Base-by-base conservation (phyloP, 768 basidiomycete genomes). In the Pleurotus salmoneostramineus region DNA sequence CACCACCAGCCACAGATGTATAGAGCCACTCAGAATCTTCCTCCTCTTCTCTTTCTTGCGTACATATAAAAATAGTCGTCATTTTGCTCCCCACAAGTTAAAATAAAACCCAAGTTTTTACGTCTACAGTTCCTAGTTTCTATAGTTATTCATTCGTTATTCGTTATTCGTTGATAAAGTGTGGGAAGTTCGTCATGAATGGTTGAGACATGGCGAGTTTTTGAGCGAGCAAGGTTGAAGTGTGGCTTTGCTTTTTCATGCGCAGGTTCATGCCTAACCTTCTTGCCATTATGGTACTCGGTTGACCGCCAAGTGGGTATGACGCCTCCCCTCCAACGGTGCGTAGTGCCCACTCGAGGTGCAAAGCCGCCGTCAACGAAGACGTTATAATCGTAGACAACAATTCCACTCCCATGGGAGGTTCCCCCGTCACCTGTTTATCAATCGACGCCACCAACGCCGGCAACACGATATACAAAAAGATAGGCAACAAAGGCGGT, bases 141-240 rank as follows among this genome's bases (percentile, higher is more conserved):
- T 27, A 27, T 27, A 27, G 21, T 27, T 14, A 46, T 42, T 33
- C 10, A n/a, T 35, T 34, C 27, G 33, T 56, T 33, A 8, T 59
- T 50, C 58, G 61, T 68, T 72, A 66, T 63, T 78, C 71, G 56
- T 62, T 68, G 61, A 74, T 80, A 68, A 91, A 90, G 17, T 81
- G 80, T 3, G 89, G 89, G 70, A 92, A 92, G 64, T 85, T 91
- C 34, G 87, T 77, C 8, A 85, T 80, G 66, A 92, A 90, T 0
- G 83, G 75, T 56, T 83, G 80, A 6, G 83, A 83, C 14, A 85
- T 76, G 21, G 80, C 73, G 46, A 93, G 69, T 46, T 84, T 77
- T 63, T 90, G 84, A 35, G 83, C 69, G 50, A 92, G 76, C 14
- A 76, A 64, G 40, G 66, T 73, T 56, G 82, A 81, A n/a, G 82